A percentile compares a stretch with the other conserved stretches of the same genome.
These are phyloP conservation scores for Tetracladium maxilliforme DNA, from an alignment of 2,329 filamentous ascomycete genomes.

Conservation along the genomic window DNA sequence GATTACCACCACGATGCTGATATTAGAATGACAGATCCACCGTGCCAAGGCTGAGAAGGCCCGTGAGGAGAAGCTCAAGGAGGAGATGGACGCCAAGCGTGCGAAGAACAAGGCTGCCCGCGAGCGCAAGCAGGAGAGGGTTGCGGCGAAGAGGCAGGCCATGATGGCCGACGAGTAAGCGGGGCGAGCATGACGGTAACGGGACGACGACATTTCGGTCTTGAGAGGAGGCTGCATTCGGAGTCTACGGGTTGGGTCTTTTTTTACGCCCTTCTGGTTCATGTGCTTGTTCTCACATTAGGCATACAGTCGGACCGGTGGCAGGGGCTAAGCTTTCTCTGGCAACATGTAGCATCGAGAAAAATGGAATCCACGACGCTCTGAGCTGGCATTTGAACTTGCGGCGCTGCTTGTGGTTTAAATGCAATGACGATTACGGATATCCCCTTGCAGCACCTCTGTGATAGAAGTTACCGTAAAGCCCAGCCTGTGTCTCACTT, in stretches of 20 bases:
- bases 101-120: slow-evolving; percentile 99
- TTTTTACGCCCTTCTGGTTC: slow-evolving; percentile 17
- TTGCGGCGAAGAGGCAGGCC: slow-evolving; percentile 79
- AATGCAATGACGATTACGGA: too few relatives aligned
- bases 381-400: too few relatives aligned
- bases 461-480: too few relatives aligned
- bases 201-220: slow-evolving; percentile 11
- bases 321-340: too few relatives aligned
- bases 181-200: too few relatives aligned
- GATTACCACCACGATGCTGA: not conserved
- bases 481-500: too few relatives aligned
- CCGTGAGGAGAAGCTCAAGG: slow-evolving; percentile 90
- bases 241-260: slow-evolving; percentile 34
- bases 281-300: slow-evolving; percentile 29
- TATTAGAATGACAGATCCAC: slow-evolving; percentile 60
- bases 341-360: too few relatives aligned
- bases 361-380: too few relatives aligned
- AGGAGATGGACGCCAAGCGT: slow-evolving; percentile 99
- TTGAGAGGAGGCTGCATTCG: slow-evolving; percentile 19
- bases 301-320: too few relatives aligned
- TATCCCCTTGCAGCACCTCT: too few relatives aligned
- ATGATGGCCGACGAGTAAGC: slow-evolving; percentile 56
- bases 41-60: slow-evolving; percentile 99
- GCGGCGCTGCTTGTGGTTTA: too few relatives aligned
- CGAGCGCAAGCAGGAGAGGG: slow-evolving; percentile 93